These are phyloP conservation scores for Colletotrichum australisinense DNA, from an alignment of 2,329 filamentous ascomycete genomes.

Conservation along the genomic window DNA sequence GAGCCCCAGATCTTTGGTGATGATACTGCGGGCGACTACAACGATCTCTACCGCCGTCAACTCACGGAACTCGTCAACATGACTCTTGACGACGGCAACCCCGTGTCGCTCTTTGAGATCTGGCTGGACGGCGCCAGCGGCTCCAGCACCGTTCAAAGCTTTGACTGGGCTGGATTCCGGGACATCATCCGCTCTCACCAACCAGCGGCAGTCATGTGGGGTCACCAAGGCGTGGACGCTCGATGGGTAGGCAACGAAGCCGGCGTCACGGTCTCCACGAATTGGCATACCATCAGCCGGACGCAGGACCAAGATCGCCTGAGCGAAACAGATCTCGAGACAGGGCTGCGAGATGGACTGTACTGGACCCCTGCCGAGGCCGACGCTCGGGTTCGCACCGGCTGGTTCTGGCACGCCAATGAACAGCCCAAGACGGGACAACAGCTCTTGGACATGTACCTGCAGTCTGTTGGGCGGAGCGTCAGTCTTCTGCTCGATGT, in stretches of 20 bases:
- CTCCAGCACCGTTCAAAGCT: slow-evolving; percentile 44
- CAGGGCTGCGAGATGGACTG: slow-evolving; percentile 29
- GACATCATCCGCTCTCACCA: slow-evolving; percentile 35
- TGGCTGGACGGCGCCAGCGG: slow-evolving; percentile 48
- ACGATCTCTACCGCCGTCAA: too few relatives aligned
- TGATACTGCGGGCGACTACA: too few relatives aligned
- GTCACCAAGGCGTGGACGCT: slow-evolving; percentile 45
- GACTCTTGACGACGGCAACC: slow-evolving; percentile 35
- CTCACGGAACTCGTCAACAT: too few relatives aligned
- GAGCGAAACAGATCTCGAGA: too few relatives aligned
- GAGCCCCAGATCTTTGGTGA: too few relatives aligned
- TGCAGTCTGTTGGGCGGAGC: slow-evolving; percentile 41
- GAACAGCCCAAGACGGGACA: slow-evolving; percentile 41
- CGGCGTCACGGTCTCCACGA: slow-evolving; percentile 35
- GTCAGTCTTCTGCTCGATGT: slow-evolving; percentile 27
- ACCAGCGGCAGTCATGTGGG: slow-evolving; percentile 44
- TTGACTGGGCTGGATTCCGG: slow-evolving; percentile 42
- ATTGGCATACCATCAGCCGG: too few relatives aligned
- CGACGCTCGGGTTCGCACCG: slow-evolving; percentile 41
- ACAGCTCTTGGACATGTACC: slow-evolving; percentile 42
- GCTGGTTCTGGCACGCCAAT: slow-evolving; percentile 43
- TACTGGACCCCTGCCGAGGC: slow-evolving; percentile 45
- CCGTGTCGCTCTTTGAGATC: slow-evolving; percentile 45
- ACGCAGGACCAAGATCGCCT: too few relatives aligned
- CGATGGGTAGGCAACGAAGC: slow-evolving; percentile 47